Base-by-base conservation (phyloP, 2,329 filamentous ascomycete genomes). In the Trichoderma afroharzianum region DNA sequence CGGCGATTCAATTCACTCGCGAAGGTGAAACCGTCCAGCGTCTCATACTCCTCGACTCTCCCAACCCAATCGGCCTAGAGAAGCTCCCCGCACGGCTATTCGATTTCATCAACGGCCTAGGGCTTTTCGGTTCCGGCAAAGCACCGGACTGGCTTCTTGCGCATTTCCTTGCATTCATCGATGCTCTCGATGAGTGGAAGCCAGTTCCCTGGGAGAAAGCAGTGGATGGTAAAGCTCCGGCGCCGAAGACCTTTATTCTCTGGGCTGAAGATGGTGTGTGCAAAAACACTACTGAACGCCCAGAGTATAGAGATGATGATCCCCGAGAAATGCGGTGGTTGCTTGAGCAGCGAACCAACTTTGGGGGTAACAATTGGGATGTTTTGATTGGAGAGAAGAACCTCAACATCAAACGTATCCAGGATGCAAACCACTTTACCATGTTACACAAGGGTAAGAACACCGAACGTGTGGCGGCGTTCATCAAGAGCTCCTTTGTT, bases 231-330 rank as follows among this genome's bases (percentile, higher is more conserved):
- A 84, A 18, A 14, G 24, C 63, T 5, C 21, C 86, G 84, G 74
- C 88, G 86, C 64, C 89, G 90, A 62, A 86, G 87, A 50, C 88
- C 89, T n/a, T 88, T 87, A 75, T 85, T 87, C 62, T 93, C 76
- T 93, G 91, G 91, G 92, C 90, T 79, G 89, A 90, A 75, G 90
- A 93, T 72, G 91, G 91, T 74, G 90, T 93, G 5, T 92, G 90
- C 83, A 87, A 90, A 74, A 82, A 89, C 57, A 90, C 90, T 0
- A 84, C 87, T 75, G 86, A 86, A 0, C 88, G 88, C 75, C 72
- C 72, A 18, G 72, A 72, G 14, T 68, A 71, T 43, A 33, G 62
- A 47, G 67, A 71, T n/a, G 63, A 73, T 21, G 72, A 73, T 36
- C 71, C 71, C 14, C 50, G 69, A n/a, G 72, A 72, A 89, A 85